Evolutionary conservation across 805 yeast genomes (phyloP), one percentile per base, ranked within the genome.

Genomic region (Pichia insulana): DNA sequence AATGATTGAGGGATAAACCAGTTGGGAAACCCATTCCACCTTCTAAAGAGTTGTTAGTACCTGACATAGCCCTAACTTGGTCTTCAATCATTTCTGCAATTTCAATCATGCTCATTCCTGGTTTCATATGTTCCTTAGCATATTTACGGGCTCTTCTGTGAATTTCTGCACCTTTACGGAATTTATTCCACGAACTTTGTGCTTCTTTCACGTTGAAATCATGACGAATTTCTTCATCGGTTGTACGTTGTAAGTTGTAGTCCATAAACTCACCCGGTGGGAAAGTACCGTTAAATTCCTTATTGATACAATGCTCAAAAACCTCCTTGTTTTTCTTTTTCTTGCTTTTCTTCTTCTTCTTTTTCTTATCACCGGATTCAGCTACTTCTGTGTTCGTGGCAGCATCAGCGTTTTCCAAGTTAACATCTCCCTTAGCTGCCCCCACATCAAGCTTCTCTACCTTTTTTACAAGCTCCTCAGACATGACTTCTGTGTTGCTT

Each of bases 11-110:
- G 1, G 96, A 86, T 32, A 92, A 73, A 45, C 99, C 99, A n/a
- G 97, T 88, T 39, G 99, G 99, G 73, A 92, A 92, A 6, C 97
- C 99, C 55, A 89, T 78, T 32, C 99, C 99, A 15, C 87, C 92
- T 47, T 74, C 70, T 26, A 74, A 71, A 34, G 78, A 71, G 53
- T 79, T 82, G 39, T 81, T 82, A 0, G 62, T 58, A 17, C 56
- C 63, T 13, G 88, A 73, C 53, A 81, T 77, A 4, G 78, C 74
- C 53, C 97, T 73, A 7, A 84, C 83, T 0, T 90, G 75, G 57
- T 87, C 76, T 63, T 92, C 99, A 53, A 92, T 83, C 46, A 80
- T 69, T 58, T 92, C 87, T 11, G 96, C 96, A 52, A 92, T 78
- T 48, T 88, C 95, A 19, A 78, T 83, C 76, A 88, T 83, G 12